Conservation (phyloP, 129 eudicot species). For the Flaveria robusta region DNA sequence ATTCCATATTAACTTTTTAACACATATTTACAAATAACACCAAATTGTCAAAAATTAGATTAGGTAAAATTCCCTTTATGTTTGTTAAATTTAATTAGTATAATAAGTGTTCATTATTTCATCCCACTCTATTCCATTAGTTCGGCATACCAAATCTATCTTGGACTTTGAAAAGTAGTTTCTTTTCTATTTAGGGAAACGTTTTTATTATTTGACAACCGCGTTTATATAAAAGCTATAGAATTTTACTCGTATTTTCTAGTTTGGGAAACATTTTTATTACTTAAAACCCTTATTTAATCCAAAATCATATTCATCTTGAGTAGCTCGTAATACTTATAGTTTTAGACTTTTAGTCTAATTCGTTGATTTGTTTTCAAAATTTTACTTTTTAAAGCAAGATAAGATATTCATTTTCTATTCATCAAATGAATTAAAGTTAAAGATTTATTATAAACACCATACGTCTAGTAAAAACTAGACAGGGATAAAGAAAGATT, state of each 20-base stretch:
- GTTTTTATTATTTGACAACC: neutral
- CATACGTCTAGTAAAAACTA: no score
- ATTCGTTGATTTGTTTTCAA: no score
- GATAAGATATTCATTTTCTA: no score
- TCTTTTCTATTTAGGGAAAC: neutral
- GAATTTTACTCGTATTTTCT: neutral
- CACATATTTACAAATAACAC: neutral
- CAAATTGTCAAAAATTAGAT: neutral
- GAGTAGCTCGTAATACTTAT: no score
- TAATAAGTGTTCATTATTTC: neutral
- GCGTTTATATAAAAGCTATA: neutral
- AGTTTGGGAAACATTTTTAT: no score
- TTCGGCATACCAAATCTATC: neutral
- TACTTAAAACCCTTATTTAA: no score
- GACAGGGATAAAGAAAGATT: no score
- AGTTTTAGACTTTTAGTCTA: no score
- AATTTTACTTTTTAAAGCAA: no score
- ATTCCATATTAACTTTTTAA: neutral
- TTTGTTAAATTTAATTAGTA: neutral
- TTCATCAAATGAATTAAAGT: no score
- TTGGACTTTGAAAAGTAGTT: neutral
- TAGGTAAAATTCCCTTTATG: neutral
- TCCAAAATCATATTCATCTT: no score
- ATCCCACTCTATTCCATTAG: neutral
- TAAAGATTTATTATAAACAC: no score